Evolutionary conservation across 2,329 filamentous ascomycete species (phyloP).

Genomic region (Phoma herbarum): DNA sequence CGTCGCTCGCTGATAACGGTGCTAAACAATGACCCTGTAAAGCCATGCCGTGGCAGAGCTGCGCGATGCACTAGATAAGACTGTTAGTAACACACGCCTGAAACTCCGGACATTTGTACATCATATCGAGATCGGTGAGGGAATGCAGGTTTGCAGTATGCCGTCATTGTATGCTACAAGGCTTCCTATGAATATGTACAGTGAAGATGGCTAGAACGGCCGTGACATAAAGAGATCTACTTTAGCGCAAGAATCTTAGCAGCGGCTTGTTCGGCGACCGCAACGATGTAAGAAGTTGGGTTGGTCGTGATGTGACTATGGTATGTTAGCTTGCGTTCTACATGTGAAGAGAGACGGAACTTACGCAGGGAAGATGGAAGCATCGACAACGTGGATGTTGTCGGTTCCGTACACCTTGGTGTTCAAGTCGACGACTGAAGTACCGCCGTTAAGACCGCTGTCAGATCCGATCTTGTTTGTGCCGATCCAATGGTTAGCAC

Average conservation of each 20-base stretch:
- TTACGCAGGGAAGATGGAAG: slow-evolving; percentile 57
- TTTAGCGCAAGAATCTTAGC: slow-evolving; percentile 50
- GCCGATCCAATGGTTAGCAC: slow-evolving; percentile 60
- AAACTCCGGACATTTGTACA: background rate
- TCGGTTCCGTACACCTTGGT: slow-evolving; percentile 59
- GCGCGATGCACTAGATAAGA: background rate
- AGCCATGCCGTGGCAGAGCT: background rate
- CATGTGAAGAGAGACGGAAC: background rate
- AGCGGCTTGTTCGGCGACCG: slow-evolving; percentile 49
- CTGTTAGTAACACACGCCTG: background rate
- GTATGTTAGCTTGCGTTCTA: slow-evolving; percentile 22
- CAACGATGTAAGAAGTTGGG: slow-evolving; percentile 51
- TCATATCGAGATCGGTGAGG: too few relatives aligned
- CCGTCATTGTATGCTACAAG: slow-evolving; percentile 9
- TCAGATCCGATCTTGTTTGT: slow-evolving; percentile 64
- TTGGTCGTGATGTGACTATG: slow-evolving; percentile 48
- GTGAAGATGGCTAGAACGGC: slow-evolving; percentile 5
- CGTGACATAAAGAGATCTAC: background rate
- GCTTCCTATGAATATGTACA: slow-evolving; percentile 17
- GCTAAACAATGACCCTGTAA: background rate
- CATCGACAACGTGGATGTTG: slow-evolving; percentile 59
- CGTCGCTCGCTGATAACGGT: background rate
- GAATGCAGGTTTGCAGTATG: background rate
- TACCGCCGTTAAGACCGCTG: slow-evolving; percentile 54
- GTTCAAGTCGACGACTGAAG: slow-evolving; percentile 60